Percentiles rank a stretch among this genome's conserved stretches.
These are phyloP conservation scores for Paecilomyces sp. DNA, from an alignment of 2,329 filamentous ascomycete genomes.

Conservation along the genomic window DNA sequence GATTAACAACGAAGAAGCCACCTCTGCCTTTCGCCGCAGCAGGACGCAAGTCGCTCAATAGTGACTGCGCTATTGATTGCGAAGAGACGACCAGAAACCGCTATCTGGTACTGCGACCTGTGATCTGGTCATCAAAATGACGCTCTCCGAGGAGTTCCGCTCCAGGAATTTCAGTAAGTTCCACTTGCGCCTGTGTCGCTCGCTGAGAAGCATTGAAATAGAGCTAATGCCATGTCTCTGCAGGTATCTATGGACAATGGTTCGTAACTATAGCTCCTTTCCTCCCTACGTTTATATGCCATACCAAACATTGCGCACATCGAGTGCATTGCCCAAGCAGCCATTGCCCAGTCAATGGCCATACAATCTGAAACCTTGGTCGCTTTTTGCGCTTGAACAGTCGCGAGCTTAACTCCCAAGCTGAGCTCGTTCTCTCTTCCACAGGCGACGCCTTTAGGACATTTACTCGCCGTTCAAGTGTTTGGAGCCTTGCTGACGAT, in stretches of 20 bases:
- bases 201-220: conserved; percentile 5
- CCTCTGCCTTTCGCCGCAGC: neutral
- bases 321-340: neutral
- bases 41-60: neutral
- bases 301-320: neutral
- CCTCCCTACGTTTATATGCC: neutral
- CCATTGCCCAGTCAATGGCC: neutral
- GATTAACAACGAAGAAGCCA: neutral
- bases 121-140: conserved; percentile 38
- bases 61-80: neutral
- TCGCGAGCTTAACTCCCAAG: neutral
- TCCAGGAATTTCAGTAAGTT: conserved; percentile 60
- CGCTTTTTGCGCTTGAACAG: neutral
- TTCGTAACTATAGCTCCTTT: conserved; percentile 32
- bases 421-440: neutral
- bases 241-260: conserved; percentile 65
- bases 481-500: neutral
- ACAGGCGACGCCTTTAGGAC: neutral
- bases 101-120: neutral
- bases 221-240: conserved; percentile 8
- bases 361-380: neutral
- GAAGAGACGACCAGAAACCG: neutral
- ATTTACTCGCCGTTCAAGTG: neutral
- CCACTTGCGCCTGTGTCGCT: conserved; percentile 1
- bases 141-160: conserved; percentile 55